A percentile compares a stretch with the other conserved stretches of the same genome.
These are phyloP conservation scores for Plasmodiophora brassicae DNA, from an alignment of 208 protist genomes.

Conservation along the genomic window DNA sequence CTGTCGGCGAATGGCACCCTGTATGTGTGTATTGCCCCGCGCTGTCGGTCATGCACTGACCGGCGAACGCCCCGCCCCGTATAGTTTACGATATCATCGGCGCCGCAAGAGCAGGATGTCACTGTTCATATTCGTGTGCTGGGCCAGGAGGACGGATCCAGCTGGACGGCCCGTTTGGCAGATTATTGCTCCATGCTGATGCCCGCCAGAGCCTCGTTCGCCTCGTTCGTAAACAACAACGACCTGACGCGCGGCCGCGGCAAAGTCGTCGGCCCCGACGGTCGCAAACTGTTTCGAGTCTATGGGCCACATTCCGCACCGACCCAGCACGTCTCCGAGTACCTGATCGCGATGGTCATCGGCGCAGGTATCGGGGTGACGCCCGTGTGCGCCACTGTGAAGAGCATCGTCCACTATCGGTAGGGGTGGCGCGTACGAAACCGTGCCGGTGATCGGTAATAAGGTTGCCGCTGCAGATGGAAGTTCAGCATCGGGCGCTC, in stretches of 20 bases:
- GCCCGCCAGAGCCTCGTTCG: background rate
- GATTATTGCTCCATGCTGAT: constrained; percentile 22
- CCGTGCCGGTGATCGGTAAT: too few species aligned
- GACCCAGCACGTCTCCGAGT: constrained; percentile 31
- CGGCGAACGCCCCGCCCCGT: too few species aligned
- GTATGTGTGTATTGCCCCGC: too few species aligned
- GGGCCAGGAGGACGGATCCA: background rate
- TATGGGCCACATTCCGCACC: constrained; percentile 32
- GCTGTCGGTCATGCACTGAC: too few species aligned
- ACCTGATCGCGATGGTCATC: constrained; percentile 31
- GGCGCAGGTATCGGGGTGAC: constrained; percentile 35
- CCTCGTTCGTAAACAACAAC: background rate
- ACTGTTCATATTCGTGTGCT: constrained; percentile 22
- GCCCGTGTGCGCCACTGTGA: constrained; percentile 5
- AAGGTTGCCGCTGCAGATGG: background rate
- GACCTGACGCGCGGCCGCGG: background rate
- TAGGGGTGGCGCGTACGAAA: background rate
- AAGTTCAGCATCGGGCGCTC: constrained; percentile 31
- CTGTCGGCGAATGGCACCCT: background rate
- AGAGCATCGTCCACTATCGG: constrained; percentile 23
- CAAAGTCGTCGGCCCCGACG: constrained; percentile 18
- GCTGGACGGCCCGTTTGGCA: background rate
- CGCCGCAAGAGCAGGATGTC: background rate
- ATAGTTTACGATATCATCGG: constrained; percentile 13
- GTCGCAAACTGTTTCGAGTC: constrained; percentile 23